Percentiles rank a stretch among this genome's conserved stretches.
Conservation (phyloP, 2,329 filamentous ascomycete species). For the Proliferodiscus dingleyae region DNA sequence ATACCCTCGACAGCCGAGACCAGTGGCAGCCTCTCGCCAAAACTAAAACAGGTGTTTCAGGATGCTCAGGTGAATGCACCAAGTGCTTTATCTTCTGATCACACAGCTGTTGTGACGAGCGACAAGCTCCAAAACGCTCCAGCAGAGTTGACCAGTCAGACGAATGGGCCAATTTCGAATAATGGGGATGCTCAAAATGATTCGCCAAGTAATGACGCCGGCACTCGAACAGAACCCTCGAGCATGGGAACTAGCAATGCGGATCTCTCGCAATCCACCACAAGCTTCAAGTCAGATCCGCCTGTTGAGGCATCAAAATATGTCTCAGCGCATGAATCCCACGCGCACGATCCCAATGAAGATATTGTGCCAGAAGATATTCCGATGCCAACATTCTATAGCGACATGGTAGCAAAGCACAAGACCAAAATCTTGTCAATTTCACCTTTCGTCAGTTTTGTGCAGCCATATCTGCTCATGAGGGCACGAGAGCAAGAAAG, state of each 20-base stretch:
- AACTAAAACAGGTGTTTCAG: slow-evolving; percentile 24
- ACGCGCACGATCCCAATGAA: slow-evolving; percentile 38
- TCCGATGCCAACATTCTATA: slow-evolving; percentile 87
- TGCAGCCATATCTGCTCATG: slow-evolving; percentile 88
- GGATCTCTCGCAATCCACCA: slow-evolving; percentile 8
- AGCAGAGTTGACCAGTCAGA: slow-evolving; percentile 13
- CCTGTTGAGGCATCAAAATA: slow-evolving; percentile 18
- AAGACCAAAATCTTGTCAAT: slow-evolving; percentile 90
- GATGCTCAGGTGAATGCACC: slow-evolving; percentile 5
- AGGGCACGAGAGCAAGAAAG: slow-evolving; percentile 88
- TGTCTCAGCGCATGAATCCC: slow-evolving; percentile 34
- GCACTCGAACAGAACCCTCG: not conserved
- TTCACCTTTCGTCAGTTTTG: slow-evolving; percentile 94
- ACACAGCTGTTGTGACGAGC: slow-evolving; percentile 22
- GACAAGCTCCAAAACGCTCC: slow-evolving; percentile 24
- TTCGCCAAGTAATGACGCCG: not conserved
- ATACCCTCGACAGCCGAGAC: slow-evolving; percentile 61
- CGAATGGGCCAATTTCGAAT: not conserved
- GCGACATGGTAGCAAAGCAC: slow-evolving; percentile 89
- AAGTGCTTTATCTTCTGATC: slow-evolving; percentile 6
- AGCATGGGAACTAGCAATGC: slow-evolving; percentile 8
- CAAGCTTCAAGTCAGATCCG: slow-evolving; percentile 6
- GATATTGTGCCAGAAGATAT: slow-evolving; percentile 68
- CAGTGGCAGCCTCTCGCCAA: slow-evolving; percentile 37
- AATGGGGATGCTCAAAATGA: not conserved